phyloP scores from a whole-genome alignment of 257 asterid genomes.

The Galeopsis tetrahit region DNA sequence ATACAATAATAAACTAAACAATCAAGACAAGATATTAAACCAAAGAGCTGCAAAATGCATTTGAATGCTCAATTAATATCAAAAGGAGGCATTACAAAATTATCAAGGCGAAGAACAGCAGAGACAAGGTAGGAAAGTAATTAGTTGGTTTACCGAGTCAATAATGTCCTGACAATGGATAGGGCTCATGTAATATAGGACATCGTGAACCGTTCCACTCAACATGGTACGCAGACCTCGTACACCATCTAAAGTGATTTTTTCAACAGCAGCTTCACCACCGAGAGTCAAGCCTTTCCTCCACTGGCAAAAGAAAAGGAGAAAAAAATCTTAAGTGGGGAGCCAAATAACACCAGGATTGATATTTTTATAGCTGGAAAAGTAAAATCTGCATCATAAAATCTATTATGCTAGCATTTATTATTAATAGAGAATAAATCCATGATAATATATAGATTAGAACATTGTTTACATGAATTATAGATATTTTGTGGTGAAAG shows the following conservation, averaged over 20 bases:
- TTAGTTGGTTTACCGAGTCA: slow-evolving; percentile 66
- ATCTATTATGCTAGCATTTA: slow-evolving; percentile 9
- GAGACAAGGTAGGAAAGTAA: slow-evolving; percentile 13
- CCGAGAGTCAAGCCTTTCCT: slow-evolving; percentile 91
- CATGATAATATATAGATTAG: slow-evolving; percentile 6
- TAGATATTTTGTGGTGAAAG: background rate
- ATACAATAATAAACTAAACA: background rate
- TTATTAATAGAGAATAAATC: slow-evolving; percentile 1
- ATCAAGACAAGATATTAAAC: background rate
- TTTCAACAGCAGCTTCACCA: slow-evolving; percentile 93
- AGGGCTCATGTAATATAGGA: slow-evolving; percentile 98
- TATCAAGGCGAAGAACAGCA: slow-evolving; percentile 1
- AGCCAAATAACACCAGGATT: slow-evolving; percentile 22
- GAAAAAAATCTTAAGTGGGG: slow-evolving; percentile 21
- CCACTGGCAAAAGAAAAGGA: slow-evolving; percentile 66
- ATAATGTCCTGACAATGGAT: slow-evolving; percentile 94
- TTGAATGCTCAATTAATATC: slow-evolving; percentile 16
- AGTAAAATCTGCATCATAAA: slow-evolving; percentile 25
- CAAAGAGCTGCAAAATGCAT: slow-evolving; percentile 19
- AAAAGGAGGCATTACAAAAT: background rate
- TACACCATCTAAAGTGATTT: slow-evolving; percentile 89
- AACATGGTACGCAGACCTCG: slow-evolving; percentile 88
- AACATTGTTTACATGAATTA: slow-evolving; percentile 11
- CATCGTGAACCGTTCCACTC: slow-evolving; percentile 99
- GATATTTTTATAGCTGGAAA: slow-evolving; percentile 17